Conservation (phyloP, 1,139 yeast genomes). For the Debaryomyces singareniensis region DNA sequence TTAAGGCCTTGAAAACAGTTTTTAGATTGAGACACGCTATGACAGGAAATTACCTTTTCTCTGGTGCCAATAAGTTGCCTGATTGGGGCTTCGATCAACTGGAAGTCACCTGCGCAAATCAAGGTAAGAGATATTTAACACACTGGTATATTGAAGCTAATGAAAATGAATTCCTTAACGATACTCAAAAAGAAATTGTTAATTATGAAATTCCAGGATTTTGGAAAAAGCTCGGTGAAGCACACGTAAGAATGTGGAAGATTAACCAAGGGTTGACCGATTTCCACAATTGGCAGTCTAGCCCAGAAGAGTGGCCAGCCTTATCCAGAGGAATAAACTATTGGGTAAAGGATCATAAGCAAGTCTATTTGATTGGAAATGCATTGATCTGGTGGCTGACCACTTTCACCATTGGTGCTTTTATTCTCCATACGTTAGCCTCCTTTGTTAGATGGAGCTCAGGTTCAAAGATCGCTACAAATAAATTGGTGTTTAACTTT, state of each 20-base stretch:
- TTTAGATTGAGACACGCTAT: slow-evolving; percentile 86
- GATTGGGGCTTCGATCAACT: slow-evolving; percentile 97
- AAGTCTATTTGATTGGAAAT: slow-evolving; percentile 85
- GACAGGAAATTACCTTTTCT: slow-evolving; percentile 85
- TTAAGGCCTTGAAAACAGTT: slow-evolving; percentile 76
- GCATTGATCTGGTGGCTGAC: slow-evolving; percentile 87
- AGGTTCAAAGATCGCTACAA: slow-evolving; percentile 43
- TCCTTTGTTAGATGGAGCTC: slow-evolving; percentile 74
- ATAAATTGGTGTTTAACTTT: slow-evolving; percentile 60
- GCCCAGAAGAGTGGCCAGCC: slow-evolving; percentile 86
- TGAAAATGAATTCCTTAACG: slow-evolving; percentile 30
- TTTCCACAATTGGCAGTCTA: slow-evolving; percentile 82
- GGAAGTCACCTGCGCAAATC: slow-evolving; percentile 88
- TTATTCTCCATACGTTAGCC: slow-evolving; percentile 45
- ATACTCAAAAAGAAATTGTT: slow-evolving; percentile 23
- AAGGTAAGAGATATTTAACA: slow-evolving; percentile 68
- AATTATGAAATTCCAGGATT: slow-evolving; percentile 62
- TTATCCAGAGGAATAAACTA: slow-evolving; percentile 89
- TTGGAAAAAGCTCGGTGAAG: slow-evolving; percentile 65
- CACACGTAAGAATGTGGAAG: slow-evolving; percentile 87
- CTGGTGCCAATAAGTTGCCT: slow-evolving; percentile 82
- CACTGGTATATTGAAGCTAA: slow-evolving; percentile 89
- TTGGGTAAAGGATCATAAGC: slow-evolving; percentile 76
- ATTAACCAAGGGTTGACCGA: slow-evolving; percentile 80
- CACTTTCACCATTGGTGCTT: slow-evolving; percentile 51